Evolutionary conservation across 2,329 filamentous ascomycete species (phyloP).

Genomic region (Calycina marina): DNA sequence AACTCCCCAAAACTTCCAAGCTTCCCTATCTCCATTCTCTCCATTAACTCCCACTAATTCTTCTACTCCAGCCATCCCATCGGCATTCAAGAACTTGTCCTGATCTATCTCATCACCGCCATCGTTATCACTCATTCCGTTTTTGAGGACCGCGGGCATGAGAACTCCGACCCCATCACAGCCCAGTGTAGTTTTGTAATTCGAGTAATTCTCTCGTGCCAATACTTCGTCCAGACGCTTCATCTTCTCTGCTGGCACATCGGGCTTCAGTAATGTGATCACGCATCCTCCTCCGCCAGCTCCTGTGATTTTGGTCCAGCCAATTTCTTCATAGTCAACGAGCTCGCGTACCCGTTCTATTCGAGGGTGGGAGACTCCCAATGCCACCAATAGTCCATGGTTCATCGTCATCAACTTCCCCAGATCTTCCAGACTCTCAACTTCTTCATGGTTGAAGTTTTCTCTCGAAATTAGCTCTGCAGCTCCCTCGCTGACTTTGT

Average conservation of each 20-base stretch:
- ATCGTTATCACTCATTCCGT: slow-evolving; percentile 61
- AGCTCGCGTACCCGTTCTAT: slow-evolving; percentile 85
- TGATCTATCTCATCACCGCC: slow-evolving; percentile 88
- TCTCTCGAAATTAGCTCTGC: slow-evolving; percentile 39
- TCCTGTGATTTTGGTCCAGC: slow-evolving; percentile 95
- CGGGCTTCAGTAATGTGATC: slow-evolving; percentile 73
- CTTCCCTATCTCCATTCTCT: slow-evolving; percentile 52
- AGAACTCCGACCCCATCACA: slow-evolving; percentile 90
- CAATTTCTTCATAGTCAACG: slow-evolving; percentile 75
- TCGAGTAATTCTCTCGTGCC: slow-evolving; percentile 58
- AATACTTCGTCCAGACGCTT: slow-evolving; percentile 50
- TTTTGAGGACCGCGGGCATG: slow-evolving; percentile 82
- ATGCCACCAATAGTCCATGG: slow-evolving; percentile 76
- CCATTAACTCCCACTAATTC: slow-evolving; percentile 68
- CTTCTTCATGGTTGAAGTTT: slow-evolving; percentile 51
- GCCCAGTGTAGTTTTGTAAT: slow-evolving; percentile 79
- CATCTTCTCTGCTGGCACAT: slow-evolving; percentile 40
- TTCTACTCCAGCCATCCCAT: slow-evolving; percentile 76
- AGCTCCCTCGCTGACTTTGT: slow-evolving; percentile 48
- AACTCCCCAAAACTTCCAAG: slow-evolving; percentile 78
- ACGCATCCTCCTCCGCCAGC: slow-evolving; percentile 93
- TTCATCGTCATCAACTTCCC: slow-evolving; percentile 89
- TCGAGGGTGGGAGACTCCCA: slow-evolving; percentile 89
- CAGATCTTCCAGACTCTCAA: slow-evolving; percentile 52
- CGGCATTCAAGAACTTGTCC: slow-evolving; percentile 72